Conservation (phyloP, 208 protist genomes). For the Willaertia magna region DNA sequence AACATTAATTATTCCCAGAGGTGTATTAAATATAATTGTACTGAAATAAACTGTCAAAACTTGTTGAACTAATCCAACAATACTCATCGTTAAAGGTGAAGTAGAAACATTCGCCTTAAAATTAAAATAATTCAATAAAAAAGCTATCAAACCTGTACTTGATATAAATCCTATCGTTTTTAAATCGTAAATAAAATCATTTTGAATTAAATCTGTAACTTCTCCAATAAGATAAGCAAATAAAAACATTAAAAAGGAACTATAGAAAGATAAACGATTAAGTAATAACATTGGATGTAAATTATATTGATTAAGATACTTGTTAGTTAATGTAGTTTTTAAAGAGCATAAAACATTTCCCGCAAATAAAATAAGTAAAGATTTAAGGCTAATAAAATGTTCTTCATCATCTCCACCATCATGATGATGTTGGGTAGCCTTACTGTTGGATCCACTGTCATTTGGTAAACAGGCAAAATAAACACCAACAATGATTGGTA, state of each 20-base stretch:
- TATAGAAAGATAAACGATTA: neutral
- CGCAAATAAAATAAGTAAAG: neutral
- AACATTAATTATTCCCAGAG: neutral
- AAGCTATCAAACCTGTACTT: neutral
- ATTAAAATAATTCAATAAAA: neutral
- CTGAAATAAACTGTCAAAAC: neutral
- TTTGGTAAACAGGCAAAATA: neutral
- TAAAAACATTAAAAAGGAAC: neutral
- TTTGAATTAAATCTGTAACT: neutral
- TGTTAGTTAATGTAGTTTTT: neutral
- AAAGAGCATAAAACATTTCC: neutral
- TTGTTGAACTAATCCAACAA: neutral
- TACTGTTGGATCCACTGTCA: no score
- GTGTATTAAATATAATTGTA: neutral
- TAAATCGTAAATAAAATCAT: neutral
- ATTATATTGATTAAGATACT: neutral
- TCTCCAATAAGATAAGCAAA: neutral
- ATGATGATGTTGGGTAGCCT: no score
- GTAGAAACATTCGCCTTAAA: neutral
- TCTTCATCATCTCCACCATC: neutral
- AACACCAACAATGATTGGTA: conserved; percentile 1
- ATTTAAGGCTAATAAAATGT: neutral
- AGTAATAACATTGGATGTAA: neutral
- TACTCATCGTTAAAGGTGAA: neutral
- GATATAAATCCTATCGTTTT: neutral